Evolutionary conservation across 148 eudicot genomes (phyloP).

Genomic region (Cornus controversa): DNA sequence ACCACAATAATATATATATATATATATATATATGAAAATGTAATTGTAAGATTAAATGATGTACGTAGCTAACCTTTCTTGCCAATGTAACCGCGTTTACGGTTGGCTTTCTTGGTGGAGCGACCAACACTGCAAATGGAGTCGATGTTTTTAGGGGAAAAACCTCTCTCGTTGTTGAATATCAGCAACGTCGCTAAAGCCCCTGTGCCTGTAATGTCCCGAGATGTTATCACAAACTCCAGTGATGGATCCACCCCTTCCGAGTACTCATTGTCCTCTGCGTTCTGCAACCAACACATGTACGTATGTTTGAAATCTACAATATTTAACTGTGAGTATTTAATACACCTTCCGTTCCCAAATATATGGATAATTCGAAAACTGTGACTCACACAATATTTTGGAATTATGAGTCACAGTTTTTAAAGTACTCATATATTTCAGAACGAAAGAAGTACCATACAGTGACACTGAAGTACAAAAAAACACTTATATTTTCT

Average conservation of each 20-base stretch:
- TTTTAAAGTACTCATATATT: too few relatives aligned
- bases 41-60: too few relatives aligned
- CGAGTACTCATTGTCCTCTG: constrained; percentile 71
- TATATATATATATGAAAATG: too few relatives aligned
- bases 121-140: constrained; percentile 66
- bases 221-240: constrained; percentile 63
- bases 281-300: constrained; percentile 46
- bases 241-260: constrained; percentile 59
- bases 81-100: constrained; percentile 65
- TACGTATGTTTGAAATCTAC: too few relatives aligned
- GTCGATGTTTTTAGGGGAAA: constrained; percentile 52
- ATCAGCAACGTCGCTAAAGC: constrained; percentile 62
- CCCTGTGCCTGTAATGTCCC: constrained; percentile 59
- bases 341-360: too few relatives aligned
- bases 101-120: constrained; percentile 69
- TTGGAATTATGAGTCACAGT: too few relatives aligned
- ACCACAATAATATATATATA: not conserved
- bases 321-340: too few relatives aligned
- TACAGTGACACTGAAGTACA: too few relatives aligned
- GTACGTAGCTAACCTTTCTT: constrained; percentile 47
- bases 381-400: too few relatives aligned
- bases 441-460: too few relatives aligned
- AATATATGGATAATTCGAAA: too few relatives aligned
- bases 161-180: constrained; percentile 69
- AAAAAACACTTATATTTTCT: too few relatives aligned